Base-by-base conservation (phyloP, 2,329 filamentous ascomycete genomes). In the Capronia epimyces region DNA sequence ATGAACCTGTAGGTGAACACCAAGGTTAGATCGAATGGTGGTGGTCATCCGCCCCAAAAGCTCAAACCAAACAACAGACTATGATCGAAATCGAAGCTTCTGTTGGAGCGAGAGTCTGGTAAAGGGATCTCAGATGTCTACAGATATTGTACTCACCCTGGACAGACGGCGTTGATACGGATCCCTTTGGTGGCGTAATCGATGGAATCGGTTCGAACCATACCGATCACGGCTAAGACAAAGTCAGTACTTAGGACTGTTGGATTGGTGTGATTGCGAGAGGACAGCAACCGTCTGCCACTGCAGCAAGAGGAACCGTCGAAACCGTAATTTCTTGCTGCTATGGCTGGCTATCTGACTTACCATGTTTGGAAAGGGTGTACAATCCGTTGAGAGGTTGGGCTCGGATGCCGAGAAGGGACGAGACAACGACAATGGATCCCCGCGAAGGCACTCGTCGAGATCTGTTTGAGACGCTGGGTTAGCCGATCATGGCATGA, bases 341-440 rank as follows among this genome's bases (percentile, higher is more conserved):
- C n/a, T 15, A 22, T 22, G 29, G n/a, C n/a, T n/a, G n/a, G n/a
- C n/a, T n/a, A n/a, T n/a, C n/a, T n/a, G n/a, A n/a, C n/a, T 15
- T 20, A 42, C 36, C 46, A 24, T 49, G 46, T 25, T 49, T 49
- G n/a, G 46, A 49, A 22, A 43, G 29, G 25, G 36, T 49, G 25
- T 49, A 49, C 29, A 49, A 64, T 71, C 53, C 69, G 71, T 54
- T 74, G 74, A 4, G 66, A 63, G 2, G 66, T 63, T n/a, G 66
- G 69, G 55, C 74, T 72, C 3, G 71, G 15, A 77, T 65, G 0
- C 75, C 76, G 0, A 79, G 61, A 55, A 78, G 74, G 53, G 74
- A 77, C 0, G 76, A 74, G n/a, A 79, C 71, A 52, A 78, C 76
- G 12, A 79, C 75, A 2, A 79, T 64, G 1, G 73, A 66, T 2